These are phyloP conservation scores for Saccharomycopsis phalli DNA, from an alignment of 1,139 yeast genomes.

Conservation along the genomic window DNA sequence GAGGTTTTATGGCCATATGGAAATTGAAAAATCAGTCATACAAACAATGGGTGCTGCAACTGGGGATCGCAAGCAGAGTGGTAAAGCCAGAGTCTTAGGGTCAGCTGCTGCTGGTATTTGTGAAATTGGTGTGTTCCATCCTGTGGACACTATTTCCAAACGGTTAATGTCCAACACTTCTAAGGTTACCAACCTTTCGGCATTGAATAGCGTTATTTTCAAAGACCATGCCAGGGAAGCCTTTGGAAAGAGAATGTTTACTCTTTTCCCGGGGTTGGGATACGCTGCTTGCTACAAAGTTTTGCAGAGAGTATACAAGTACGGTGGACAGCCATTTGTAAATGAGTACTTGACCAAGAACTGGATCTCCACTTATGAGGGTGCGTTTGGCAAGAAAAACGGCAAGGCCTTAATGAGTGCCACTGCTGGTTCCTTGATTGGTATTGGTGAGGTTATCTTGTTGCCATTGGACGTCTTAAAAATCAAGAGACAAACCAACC, in stretches of 20 bases:
- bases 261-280: conserved; percentile 95
- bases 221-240: conserved; percentile 71
- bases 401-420: conserved; percentile 97
- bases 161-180: conserved; percentile 95
- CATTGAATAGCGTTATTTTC: conserved; percentile 80
- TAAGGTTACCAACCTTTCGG: conserved; percentile 48
- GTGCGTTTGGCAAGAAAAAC: conserved; percentile 80
- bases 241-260: conserved; percentile 59
- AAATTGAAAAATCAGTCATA: too few relatives aligned
- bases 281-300: conserved; percentile 97
- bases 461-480: conserved; percentile 93
- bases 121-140: conserved; percentile 95
- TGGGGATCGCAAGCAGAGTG: conserved; percentile 80
- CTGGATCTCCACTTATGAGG: conserved; percentile 63
- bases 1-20: too few relatives aligned
- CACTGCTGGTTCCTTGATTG: conserved; percentile 93
- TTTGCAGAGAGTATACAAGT: conserved; percentile 94
- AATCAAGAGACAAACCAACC: conserved; percentile 98
- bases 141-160: conserved; percentile 96
- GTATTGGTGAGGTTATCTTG: conserved; percentile 94
- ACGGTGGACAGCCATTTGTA: conserved; percentile 98
- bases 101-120: conserved; percentile 97
- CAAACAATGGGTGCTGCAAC: too few relatives aligned
- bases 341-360: conserved; percentile 80
- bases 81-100: conserved; percentile 83